Evolutionary conservation across 1,284 basidiomycete genomes (phyloP), one percentile per base, ranked within the genome.

Genomic region (Papiliotrema terrestris): DNA sequence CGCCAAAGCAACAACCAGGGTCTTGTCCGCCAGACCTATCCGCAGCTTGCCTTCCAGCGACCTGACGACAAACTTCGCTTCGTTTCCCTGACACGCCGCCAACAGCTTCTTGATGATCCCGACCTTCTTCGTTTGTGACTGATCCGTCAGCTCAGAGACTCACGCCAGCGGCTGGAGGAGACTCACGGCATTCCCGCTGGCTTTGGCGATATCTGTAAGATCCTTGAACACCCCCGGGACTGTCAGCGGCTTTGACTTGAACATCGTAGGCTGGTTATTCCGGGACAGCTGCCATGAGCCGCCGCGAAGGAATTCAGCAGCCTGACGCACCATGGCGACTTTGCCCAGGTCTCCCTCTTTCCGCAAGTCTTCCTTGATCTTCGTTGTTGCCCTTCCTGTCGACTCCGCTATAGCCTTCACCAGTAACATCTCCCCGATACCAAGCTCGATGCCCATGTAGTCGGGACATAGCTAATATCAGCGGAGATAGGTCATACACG

Each of bases 381-480:
- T 82, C 2, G 84, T 81, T 20, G 86, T 75, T 63, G 86, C 91
- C 54, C 96, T 83, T 11, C 96, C 96, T 0, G 93, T 97, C 6
- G 91, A 92, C 74, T 97, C 90, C 20, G 86, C 88, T 55, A 99
- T 98, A 15, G 96, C 93, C 71, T 98, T 98, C 72, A 98, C 84
- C 35, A 99, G 81, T 20, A 98, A 78, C 59, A 88, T 90, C 75
- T 99, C 96, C 29, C 96, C 96, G 56, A 98, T 95, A 32, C 96
- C 96, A 0, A 99, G 83, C 73, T 99, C 96, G 45, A 97, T 82
- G 3, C 96, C 95, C 62, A 92, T 81, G 75, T 98, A 98, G 75
- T 98, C 96, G 11, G 96, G 95, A 66, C 91, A 88, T 45, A 98
- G 76, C 88, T 96, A 49, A 42, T 26, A 19, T 17, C 19, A 26